Evolutionary conservation across 345 rosid genomes (phyloP).

Genomic region (Gossypium australe): DNA sequence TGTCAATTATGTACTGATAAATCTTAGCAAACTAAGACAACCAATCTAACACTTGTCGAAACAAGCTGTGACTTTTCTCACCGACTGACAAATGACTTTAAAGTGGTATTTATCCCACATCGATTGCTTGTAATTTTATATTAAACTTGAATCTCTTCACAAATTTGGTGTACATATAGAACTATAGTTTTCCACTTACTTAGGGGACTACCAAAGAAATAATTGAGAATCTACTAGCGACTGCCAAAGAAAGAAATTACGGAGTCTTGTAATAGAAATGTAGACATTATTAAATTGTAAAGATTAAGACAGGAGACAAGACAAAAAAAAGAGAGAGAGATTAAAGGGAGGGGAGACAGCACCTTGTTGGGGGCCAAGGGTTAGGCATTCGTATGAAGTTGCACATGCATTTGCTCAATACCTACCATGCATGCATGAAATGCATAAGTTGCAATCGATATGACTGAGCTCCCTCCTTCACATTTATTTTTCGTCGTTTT

Average conservation of each 20-base stretch:
- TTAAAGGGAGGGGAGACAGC: background rate
- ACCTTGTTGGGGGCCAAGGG: slow-evolving; percentile 8
- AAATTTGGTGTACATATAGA: background rate
- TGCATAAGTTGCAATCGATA: background rate
- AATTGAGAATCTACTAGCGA: background rate
- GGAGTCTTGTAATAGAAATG: background rate
- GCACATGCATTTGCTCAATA: slow-evolving; percentile 13
- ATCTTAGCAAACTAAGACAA: background rate
- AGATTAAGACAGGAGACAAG: slow-evolving; percentile 3
- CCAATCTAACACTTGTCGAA: background rate
- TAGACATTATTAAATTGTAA: background rate
- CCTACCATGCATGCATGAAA: slow-evolving; percentile 13
- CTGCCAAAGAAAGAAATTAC: background rate
- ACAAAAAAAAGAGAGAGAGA: background rate
- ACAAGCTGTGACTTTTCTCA: too few species aligned
- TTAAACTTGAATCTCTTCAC: too few species aligned
- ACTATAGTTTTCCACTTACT: background rate
- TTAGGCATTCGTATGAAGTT: background rate
- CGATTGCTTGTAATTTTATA: too few species aligned
- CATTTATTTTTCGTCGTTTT: slow-evolving; percentile 12
- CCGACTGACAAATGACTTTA: too few species aligned
- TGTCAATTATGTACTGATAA: background rate
- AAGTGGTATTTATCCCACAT: background rate
- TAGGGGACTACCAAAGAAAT: background rate
- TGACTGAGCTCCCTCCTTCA: background rate